phyloP scores from a whole-genome alignment of 345 rosid genomes.

The Alliaria petiolata region DNA sequence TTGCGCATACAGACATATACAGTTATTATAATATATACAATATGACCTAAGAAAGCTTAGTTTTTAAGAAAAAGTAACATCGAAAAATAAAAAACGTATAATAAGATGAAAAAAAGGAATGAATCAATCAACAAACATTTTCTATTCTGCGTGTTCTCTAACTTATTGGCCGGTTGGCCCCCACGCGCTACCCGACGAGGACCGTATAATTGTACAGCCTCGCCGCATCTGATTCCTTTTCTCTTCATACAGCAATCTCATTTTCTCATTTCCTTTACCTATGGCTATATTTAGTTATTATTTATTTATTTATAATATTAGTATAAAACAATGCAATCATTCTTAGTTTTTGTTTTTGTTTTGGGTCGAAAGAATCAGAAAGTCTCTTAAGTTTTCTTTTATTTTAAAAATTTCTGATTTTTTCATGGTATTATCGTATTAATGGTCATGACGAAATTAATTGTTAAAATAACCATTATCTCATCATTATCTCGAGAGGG shows the following conservation, averaged over 20 bases:
- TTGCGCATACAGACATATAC: background rate
- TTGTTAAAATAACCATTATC: no score
- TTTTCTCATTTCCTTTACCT: background rate
- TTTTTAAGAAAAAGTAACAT: background rate
- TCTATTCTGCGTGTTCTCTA: background rate
- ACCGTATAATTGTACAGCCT: constrained; percentile 25
- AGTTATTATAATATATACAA: background rate
- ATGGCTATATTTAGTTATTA: no score
- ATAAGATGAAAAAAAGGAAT: background rate
- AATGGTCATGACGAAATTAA: no score
- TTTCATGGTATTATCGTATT: no score
- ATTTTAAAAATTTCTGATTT: no score
- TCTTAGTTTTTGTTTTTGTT: no score
- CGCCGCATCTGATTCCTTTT: constrained; percentile 29
- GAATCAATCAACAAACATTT: constrained; percentile 7
- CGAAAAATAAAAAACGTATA: background rate
- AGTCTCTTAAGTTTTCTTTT: no score
- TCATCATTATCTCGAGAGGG: no score
- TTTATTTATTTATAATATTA: background rate
- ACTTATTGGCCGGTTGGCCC: constrained; percentile 8
- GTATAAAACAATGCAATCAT: no score
- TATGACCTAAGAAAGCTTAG: background rate
- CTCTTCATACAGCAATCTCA: background rate
- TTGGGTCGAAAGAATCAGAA: no score
- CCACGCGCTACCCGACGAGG: constrained; percentile 16